Percentiles rank a stretch among this genome's conserved stretches.
phyloP scores from a whole-genome alignment of 2,329 filamentous ascomycete genomes.

The Beauveria medogensis region DNA sequence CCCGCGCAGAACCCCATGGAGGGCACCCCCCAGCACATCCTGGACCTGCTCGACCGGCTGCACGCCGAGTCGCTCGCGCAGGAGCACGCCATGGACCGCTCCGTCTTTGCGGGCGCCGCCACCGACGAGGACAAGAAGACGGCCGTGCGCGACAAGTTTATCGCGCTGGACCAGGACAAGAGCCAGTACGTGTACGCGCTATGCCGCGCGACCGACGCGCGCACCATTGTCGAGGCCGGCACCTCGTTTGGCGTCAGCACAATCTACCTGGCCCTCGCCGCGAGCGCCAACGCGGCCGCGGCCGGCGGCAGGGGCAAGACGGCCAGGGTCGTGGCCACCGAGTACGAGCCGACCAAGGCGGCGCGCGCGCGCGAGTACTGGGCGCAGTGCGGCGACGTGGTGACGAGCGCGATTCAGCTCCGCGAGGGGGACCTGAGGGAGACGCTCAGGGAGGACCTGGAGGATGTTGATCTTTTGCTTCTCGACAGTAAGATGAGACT shows the following conservation, averaged over 20 bases:
- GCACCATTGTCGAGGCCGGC: constrained; percentile 45
- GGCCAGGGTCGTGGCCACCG: constrained; percentile 42
- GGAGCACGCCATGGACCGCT: constrained; percentile 11
- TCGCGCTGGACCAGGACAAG: constrained; percentile 48
- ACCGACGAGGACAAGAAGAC: constrained; percentile 19
- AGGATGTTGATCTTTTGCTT: constrained; percentile 33
- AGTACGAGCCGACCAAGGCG: constrained; percentile 46
- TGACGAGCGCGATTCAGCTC: constrained; percentile 41
- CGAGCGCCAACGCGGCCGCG: constrained; percentile 30
- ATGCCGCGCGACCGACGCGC: constrained; percentile 34
- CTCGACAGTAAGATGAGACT: constrained; percentile 44
- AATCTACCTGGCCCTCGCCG: constrained; percentile 49
- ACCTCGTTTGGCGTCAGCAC: constrained; percentile 52
- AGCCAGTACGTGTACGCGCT: constrained; percentile 44
- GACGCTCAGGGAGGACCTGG: constrained; percentile 28
- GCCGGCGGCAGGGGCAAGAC: not conserved
- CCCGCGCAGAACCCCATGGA: constrained; percentile 11
- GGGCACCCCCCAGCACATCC: constrained; percentile 11
- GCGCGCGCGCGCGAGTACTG: constrained; percentile 41
- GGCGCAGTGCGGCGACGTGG: constrained; percentile 36
- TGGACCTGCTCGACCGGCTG: constrained; percentile 13
- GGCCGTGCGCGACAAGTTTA: constrained; percentile 42
- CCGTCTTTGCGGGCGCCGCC: constrained; percentile 11
- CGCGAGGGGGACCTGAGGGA: constrained; percentile 45
- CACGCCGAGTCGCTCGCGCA: constrained; percentile 14